Conservation (phyloP, 2,329 filamentous ascomycete genomes). For the Cytospora mali region DNA sequence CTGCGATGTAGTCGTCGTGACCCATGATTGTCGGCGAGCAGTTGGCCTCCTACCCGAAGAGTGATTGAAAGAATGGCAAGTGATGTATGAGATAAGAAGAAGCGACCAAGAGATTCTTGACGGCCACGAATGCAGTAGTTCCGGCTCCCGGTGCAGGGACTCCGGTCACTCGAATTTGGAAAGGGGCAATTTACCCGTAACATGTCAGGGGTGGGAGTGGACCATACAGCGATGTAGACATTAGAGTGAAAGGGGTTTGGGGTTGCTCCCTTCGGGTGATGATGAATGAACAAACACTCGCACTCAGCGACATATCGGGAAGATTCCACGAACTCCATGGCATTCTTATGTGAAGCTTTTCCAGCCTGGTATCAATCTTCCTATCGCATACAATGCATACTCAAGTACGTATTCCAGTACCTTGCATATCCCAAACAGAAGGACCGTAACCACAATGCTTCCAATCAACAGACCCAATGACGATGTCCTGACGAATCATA, state of each 20-base stretch:
- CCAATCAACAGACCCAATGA: background rate
- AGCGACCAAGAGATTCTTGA: background rate
- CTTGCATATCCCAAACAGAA: background rate
- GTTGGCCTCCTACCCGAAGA: background rate
- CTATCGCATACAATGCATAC: background rate
- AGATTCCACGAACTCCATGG: background rate
- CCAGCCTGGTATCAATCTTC: background rate
- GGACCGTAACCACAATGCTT: background rate
- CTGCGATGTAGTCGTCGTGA: constrained; percentile 11
- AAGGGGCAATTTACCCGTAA: constrained; percentile 9
- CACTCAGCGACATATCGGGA: background rate
- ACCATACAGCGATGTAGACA: background rate
- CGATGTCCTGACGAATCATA: background rate
- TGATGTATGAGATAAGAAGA: background rate
- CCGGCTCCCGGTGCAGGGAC: constrained; percentile 5
- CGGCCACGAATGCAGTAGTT: constrained; percentile 8
- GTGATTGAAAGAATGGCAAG: background rate
- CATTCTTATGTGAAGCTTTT: background rate
- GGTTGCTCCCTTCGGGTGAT: background rate
- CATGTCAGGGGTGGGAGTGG: constrained; percentile 7
- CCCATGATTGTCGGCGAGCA: constrained; percentile 6
- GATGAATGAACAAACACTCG: background rate
- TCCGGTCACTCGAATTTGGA: constrained; percentile 11
- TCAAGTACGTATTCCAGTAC: background rate
- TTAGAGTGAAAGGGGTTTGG: background rate